A percentile compares a stretch with the other conserved stretches of the same genome.
phyloP scores from a whole-genome alignment of 1,284 basidiomycete genomes.

The Austroboletus niveus region DNA sequence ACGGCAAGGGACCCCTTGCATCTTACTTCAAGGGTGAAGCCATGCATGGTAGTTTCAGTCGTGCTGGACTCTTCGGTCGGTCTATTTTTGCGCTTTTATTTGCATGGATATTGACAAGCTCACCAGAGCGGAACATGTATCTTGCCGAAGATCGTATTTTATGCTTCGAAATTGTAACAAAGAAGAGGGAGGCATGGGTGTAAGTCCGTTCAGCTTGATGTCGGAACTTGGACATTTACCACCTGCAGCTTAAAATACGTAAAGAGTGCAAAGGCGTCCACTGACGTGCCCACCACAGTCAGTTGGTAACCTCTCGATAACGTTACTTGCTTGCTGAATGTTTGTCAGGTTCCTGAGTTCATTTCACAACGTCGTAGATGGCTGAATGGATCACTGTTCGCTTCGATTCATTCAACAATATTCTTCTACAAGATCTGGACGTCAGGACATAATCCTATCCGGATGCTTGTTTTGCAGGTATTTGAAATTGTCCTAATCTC shows the following conservation, averaged over 20 bases:
- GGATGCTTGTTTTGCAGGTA: slow-evolving; percentile 78
- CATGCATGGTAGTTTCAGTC: slow-evolving; percentile 68
- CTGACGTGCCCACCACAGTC: slow-evolving; percentile 81
- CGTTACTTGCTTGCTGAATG: slow-evolving; percentile 1
- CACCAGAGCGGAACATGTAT: slow-evolving; percentile 82
- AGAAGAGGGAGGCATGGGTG: slow-evolving; percentile 81
- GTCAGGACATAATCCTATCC: slow-evolving; percentile 85
- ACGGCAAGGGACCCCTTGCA: slow-evolving; percentile 85
- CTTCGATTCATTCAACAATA: slow-evolving; percentile 82
- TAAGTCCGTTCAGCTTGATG: slow-evolving; percentile 38
- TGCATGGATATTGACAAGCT: slow-evolving; percentile 6
- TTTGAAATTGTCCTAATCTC: background rate
- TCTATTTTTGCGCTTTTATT: background rate
- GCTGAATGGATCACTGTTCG: slow-evolving; percentile 87
- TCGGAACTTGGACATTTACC: slow-evolving; percentile 8
- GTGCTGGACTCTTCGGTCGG: slow-evolving; percentile 68
- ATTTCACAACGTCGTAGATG: slow-evolving; percentile 89
- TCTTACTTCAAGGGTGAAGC: slow-evolving; percentile 90
- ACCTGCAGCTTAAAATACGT: slow-evolving; percentile 76
- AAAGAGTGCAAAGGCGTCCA: slow-evolving; percentile 87
- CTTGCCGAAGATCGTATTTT: slow-evolving; percentile 93
- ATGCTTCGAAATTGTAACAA: slow-evolving; percentile 97
- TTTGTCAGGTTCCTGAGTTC: slow-evolving; percentile 69
- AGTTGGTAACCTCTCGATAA: slow-evolving; percentile 5
- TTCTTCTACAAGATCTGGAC: slow-evolving; percentile 88